phyloP scores from a whole-genome alignment of 495 filamentous ascomycete genomes.

The Gamarada debralockiae region DNA sequence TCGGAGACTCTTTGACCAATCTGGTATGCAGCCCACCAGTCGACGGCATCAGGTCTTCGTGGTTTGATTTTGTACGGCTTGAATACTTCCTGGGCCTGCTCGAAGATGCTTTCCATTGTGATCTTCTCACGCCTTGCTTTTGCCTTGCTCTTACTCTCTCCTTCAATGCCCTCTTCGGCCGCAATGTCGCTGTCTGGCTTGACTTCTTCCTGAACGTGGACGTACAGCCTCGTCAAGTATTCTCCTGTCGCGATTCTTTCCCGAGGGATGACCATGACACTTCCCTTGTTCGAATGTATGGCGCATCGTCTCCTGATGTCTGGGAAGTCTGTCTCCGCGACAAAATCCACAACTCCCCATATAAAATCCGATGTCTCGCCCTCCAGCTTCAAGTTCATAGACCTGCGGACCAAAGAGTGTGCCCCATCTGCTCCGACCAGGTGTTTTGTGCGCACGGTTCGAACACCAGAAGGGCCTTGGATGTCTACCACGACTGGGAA shows the following conservation, averaged over 20 bases:
- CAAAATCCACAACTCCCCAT: conserved; percentile 38
- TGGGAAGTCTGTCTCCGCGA: conserved; percentile 35
- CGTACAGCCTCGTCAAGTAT: conserved; percentile 24
- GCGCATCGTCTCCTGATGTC: conserved; percentile 31
- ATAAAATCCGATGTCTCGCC: conserved; percentile 31
- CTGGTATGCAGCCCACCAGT: conserved; percentile 34
- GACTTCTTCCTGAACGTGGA: conserved; percentile 39
- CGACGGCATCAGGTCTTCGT: conserved; percentile 26
- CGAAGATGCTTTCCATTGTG: conserved; percentile 41
- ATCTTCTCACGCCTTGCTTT: conserved; percentile 34
- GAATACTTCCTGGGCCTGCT: conserved; percentile 47
- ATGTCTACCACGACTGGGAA: conserved; percentile 17
- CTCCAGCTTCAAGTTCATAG: conserved; percentile 20
- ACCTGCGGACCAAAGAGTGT: conserved; percentile 25
- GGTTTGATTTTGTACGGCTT: conserved; percentile 44
- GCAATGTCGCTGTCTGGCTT: conserved; percentile 23
- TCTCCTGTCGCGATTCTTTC: conserved; percentile 37
- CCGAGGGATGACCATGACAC: conserved; percentile 32
- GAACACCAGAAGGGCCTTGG: conserved; percentile 3
- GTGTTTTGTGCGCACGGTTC: conserved; percentile 23
- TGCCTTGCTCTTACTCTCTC: conserved; percentile 24
- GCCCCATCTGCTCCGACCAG: conserved; percentile 33
- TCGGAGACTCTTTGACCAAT: conserved; percentile 34
- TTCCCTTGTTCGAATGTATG: conserved; percentile 39
- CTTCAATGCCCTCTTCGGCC: conserved; percentile 7